Conservation (phyloP, 2,329 filamentous ascomycete genomes). For the Penicillium sp. region DNA sequence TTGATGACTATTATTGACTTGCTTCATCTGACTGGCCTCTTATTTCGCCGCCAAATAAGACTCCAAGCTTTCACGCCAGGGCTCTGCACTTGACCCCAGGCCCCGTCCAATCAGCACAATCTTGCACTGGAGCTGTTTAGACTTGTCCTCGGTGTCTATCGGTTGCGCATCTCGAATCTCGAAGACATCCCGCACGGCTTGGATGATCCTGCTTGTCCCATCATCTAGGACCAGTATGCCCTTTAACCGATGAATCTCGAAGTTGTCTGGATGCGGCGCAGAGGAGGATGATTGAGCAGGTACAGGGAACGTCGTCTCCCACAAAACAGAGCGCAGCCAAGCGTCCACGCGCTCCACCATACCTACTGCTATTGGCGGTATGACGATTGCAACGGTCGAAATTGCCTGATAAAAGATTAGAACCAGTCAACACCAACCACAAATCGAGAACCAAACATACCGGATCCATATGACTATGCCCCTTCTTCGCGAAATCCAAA, state of each 20-base stretch:
- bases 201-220: constrained; percentile 70
- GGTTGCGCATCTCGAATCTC: constrained; percentile 69
- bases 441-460: constrained; percentile 44
- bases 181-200: constrained; percentile 90
- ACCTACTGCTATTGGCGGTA: constrained; percentile 56
- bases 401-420: constrained; percentile 59
- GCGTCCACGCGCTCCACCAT: constrained; percentile 66
- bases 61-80: constrained; percentile 38
- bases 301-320: constrained; percentile 56
- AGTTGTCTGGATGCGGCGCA: constrained; percentile 38
- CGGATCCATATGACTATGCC: constrained; percentile 86
- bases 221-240: constrained; percentile 66
- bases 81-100: constrained; percentile 31
- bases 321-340: constrained; percentile 80
- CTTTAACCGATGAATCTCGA: constrained; percentile 87
- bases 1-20: neutral
- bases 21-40: neutral
- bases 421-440: neutral
- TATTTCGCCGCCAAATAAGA: constrained; percentile 21
- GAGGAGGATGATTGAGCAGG: constrained; percentile 4
- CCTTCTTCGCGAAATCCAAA: constrained; percentile 68
- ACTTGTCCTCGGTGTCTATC: constrained; percentile 20
- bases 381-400: constrained; percentile 69
- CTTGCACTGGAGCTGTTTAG: constrained; percentile 34
- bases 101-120: constrained; percentile 49